Conservation (phyloP, 768 basidiomycete species). For the Lenzites betulinus region DNA sequence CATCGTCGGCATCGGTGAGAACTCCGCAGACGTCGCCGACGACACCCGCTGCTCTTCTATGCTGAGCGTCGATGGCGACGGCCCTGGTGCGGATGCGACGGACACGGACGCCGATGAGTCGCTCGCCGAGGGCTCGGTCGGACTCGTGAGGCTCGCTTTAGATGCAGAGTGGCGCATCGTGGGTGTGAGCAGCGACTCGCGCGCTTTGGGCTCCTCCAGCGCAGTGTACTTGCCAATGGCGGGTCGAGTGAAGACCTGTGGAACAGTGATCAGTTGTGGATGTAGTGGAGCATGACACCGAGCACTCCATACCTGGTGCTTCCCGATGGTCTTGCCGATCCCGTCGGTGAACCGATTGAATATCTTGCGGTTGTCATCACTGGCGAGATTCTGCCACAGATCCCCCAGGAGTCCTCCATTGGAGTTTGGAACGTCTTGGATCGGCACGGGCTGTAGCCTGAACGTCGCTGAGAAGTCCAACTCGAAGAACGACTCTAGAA, state of each 20-base stretch:
- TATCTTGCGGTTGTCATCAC: conserved; percentile 90
- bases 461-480: conserved; percentile 89
- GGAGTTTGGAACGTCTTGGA: conserved; percentile 62
- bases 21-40: conserved; percentile 29
- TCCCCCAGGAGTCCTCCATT: conserved; percentile 75
- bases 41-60: conserved; percentile 41
- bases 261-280: background rate
- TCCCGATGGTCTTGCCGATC: conserved; percentile 91
- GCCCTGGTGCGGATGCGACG: conserved; percentile 22
- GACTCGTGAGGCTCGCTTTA: conserved; percentile 47
- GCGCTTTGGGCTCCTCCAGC: conserved; percentile 83
- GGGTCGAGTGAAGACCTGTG: conserved; percentile 70
- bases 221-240: conserved; percentile 85
- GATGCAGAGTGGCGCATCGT: conserved; percentile 61
- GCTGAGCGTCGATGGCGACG: conserved; percentile 50
- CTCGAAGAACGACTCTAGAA: conserved; percentile 96
- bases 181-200: conserved; percentile 82
- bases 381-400: conserved; percentile 86
- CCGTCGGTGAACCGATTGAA: conserved; percentile 94
- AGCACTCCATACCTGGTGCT: conserved; percentile 65
- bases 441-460: conserved; percentile 69
- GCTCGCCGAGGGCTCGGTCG: conserved; percentile 35
- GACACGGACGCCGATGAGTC: conserved; percentile 13
- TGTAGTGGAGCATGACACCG: background rate
- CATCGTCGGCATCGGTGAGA: conserved; percentile 57